Conservation (phyloP, 148 eudicot species). For the Polygonum maritimum region DNA sequence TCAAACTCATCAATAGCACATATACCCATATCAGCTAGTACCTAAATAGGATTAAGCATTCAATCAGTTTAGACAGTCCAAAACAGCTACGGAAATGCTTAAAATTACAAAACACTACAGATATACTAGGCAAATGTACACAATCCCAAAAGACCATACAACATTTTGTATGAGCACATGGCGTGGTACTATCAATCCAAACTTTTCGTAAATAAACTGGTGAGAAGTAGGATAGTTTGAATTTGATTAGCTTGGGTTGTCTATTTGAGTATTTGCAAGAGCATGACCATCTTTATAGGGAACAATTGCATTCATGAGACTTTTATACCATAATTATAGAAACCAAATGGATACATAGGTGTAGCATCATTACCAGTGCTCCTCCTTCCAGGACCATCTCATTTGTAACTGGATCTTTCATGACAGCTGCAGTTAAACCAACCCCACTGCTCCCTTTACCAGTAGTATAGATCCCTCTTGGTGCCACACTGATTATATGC, state of each 20-base stretch:
- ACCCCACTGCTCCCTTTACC: conserved; percentile 99
- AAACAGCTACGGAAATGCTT: conserved; percentile 9
- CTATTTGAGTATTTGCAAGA: too few species aligned
- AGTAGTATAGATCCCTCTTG: conserved; percentile 97
- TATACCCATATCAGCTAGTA: conserved; percentile 97
- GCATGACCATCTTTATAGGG: too few species aligned
- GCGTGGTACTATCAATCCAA: not conserved
- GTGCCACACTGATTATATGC: conserved; percentile 95
- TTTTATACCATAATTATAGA: not conserved
- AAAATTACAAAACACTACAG: not conserved
- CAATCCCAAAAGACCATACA: not conserved
- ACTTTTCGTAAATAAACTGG: not conserved
- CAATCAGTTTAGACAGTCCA: not conserved
- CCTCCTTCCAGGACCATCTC: conserved; percentile 99
- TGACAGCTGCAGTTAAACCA: conserved; percentile 98
- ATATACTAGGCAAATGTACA: not conserved
- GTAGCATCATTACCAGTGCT: conserved; percentile 55
- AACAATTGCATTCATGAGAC: not conserved
- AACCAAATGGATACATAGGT: not conserved
- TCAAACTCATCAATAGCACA: conserved; percentile 99
- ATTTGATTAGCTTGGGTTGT: not conserved
- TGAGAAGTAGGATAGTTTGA: not conserved
- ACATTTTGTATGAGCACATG: not conserved
- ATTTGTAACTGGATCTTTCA: conserved; percentile 94
- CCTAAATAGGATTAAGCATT: conserved; percentile 30